These are phyloP conservation scores for Yamadazyma blattariae DNA, from an alignment of 1,139 yeast species.

Conservation along the genomic window DNA sequence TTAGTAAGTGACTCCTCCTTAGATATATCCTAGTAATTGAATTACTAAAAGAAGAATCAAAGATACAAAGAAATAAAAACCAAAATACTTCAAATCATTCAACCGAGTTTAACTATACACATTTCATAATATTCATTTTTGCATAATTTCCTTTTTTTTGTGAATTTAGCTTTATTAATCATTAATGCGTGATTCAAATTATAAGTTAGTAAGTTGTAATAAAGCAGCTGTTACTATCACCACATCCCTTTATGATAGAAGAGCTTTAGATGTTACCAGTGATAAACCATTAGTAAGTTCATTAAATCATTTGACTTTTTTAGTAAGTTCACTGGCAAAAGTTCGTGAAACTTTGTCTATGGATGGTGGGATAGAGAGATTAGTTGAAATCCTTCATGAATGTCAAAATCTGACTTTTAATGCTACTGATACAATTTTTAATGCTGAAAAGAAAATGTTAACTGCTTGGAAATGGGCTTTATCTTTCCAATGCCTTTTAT, in stretches of 20 bases:
- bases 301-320: constrained; percentile 80
- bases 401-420: constrained; percentile 50
- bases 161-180: no score
- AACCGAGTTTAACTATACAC: no score
- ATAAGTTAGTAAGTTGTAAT: constrained; percentile 72
- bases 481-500: constrained; percentile 86
- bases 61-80: no score
- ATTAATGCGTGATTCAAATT: constrained; percentile 88
- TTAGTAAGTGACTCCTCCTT: no score
- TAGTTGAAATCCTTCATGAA: constrained; percentile 81
- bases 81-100: no score
- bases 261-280: constrained; percentile 89
- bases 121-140: no score
- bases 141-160: no score
- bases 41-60: no score
- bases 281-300: constrained; percentile 91
- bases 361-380: constrained; percentile 91
- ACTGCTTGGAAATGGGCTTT: constrained; percentile 97
- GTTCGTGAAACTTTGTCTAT: constrained; percentile 84
- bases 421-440: constrained; percentile 36
- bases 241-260: constrained; percentile 81
- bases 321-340: constrained; percentile 82
- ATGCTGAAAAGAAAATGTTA: constrained; percentile 50
- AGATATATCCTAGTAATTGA: no score
- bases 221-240: constrained; percentile 90